Evolutionary conservation across 139 green algal species (phyloP).

Genomic region (Chlorella vulgaris): DNA sequence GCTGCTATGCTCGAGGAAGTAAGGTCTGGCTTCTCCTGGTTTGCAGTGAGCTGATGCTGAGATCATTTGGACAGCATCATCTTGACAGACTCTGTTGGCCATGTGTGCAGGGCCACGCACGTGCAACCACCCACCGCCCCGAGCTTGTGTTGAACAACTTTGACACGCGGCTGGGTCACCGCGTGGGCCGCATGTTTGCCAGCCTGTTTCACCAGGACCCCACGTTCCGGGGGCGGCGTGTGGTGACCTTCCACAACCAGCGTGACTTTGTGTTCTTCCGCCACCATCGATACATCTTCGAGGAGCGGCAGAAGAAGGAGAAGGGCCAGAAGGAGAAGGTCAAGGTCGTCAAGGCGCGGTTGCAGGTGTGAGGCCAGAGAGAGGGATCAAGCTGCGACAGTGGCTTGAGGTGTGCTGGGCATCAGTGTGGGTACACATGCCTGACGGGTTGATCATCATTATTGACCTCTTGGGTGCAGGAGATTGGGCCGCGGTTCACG

Average conservation of each 20-base stretch:
- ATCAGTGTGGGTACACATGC: too few species aligned
- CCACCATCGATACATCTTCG: slow-evolving; percentile 94
- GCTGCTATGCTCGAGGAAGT: too few species aligned
- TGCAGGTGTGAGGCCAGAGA: slow-evolving; percentile 55
- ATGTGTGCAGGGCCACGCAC: slow-evolving; percentile 67
- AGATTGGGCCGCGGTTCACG: slow-evolving; percentile 97
- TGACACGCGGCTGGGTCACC: slow-evolving; percentile 82
- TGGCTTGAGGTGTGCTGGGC: too few species aligned
- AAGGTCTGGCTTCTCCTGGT: too few species aligned
- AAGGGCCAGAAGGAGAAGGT: slow-evolving; percentile 62
- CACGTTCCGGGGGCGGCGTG: slow-evolving; percentile 83
- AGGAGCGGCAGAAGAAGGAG: slow-evolving; percentile 76
- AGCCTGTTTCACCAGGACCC: slow-evolving; percentile 94
- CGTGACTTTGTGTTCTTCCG: slow-evolving; percentile 98
- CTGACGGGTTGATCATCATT: too few species aligned
- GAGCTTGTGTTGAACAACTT: slow-evolving; percentile 98
- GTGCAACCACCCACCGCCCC: slow-evolving; percentile 78
- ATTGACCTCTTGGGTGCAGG: slow-evolving; percentile 66
- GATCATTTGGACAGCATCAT: too few species aligned
- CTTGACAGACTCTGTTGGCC: too few species aligned
- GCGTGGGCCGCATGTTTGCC: slow-evolving; percentile 89
- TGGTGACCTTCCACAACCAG: slow-evolving; percentile 99
- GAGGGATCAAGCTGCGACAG: not conserved
- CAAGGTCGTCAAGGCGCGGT: slow-evolving; percentile 59
- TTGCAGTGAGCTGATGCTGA: too few species aligned